phyloP scores from a whole-genome alignment of 192 early-diverging fungal species.

The Linnemannia zychae region DNA sequence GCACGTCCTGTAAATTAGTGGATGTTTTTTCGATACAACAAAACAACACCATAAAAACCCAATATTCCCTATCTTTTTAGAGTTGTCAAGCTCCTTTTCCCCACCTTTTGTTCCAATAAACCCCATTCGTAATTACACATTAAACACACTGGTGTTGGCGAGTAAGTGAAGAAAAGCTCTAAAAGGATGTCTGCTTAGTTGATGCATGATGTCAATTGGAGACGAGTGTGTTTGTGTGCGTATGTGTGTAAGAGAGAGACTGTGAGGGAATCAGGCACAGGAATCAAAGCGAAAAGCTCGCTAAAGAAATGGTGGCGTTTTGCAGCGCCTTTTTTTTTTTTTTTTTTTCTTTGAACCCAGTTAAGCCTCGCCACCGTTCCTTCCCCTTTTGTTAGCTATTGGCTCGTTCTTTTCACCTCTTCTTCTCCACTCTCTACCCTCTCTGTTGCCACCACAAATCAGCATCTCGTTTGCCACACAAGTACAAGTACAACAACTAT shows the following conservation, averaged over 20 bases:
- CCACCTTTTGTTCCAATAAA: not conserved
- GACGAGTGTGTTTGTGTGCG: no score
- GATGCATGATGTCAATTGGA: no score
- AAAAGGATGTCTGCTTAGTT: no score
- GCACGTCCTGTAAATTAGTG: conserved; percentile 23
- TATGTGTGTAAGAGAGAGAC: no score
- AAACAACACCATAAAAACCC: not conserved
- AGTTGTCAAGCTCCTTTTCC: not conserved
- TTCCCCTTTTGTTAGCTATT: not conserved
- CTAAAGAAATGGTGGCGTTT: conserved; percentile 23
- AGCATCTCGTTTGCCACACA: not conserved
- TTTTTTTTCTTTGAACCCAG: no score
- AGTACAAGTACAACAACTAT: not conserved
- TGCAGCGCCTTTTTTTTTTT: not conserved
- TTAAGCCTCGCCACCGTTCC: not conserved
- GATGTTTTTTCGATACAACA: not conserved
- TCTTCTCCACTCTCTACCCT: not conserved
- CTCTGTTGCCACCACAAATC: conserved; percentile 1
- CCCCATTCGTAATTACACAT: not conserved
- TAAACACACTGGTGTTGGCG: not conserved
- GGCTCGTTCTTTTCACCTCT: not conserved
- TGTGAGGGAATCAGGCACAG: no score
- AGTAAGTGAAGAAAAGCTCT: no score
- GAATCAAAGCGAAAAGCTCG: no score
- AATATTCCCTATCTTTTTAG: conserved; percentile 5